Percentiles rank a stretch among this genome's conserved stretches.
Evolutionary conservation across 2,329 filamentous ascomycete genomes (phyloP).

Genomic region (Reticulascus tulasneorum): DNA sequence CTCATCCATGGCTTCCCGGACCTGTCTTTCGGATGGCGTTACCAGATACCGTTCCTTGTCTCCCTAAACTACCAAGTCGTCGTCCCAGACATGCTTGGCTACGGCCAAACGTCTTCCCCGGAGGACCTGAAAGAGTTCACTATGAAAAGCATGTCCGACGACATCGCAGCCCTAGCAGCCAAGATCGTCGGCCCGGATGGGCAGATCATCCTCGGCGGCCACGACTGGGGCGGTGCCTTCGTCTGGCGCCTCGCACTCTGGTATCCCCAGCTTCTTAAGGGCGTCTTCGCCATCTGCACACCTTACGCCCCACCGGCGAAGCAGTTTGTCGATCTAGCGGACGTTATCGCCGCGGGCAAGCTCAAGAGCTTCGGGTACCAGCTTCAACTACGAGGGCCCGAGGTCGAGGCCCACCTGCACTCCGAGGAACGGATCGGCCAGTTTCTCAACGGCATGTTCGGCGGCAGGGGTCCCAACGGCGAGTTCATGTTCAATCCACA

Average conservation of each 20-base stretch:
- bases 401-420: slow-evolving; percentile 56
- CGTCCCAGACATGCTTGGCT: slow-evolving; percentile 82
- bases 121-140: slow-evolving; percentile 49
- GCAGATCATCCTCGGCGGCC: slow-evolving; percentile 76
- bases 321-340: slow-evolving; percentile 53
- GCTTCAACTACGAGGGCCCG: slow-evolving; percentile 68
- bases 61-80: slow-evolving; percentile 74
- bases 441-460: slow-evolving; percentile 70
- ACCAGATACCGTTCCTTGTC: slow-evolving; percentile 76
- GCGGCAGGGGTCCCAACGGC: slow-evolving; percentile 54
- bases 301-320: slow-evolving; percentile 59
- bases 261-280: slow-evolving; percentile 67
- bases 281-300: slow-evolving; percentile 77
- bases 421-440: slow-evolving; percentile 60
- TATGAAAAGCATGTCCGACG: slow-evolving; percentile 67
- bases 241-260: slow-evolving; percentile 72
- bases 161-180: slow-evolving; percentile 68
- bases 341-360: slow-evolving; percentile 48
- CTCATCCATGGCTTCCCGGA: slow-evolving; percentile 77
- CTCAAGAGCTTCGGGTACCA: slow-evolving; percentile 79
- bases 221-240: slow-evolving; percentile 86
- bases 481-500: slow-evolving; percentile 54
- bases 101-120: slow-evolving; percentile 71
- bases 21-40: slow-evolving; percentile 79
- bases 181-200: slow-evolving; percentile 42